Evolutionary conservation across 2,329 filamentous ascomycete species (phyloP).

Genomic region (Penicillium sclerotigenum): DNA sequence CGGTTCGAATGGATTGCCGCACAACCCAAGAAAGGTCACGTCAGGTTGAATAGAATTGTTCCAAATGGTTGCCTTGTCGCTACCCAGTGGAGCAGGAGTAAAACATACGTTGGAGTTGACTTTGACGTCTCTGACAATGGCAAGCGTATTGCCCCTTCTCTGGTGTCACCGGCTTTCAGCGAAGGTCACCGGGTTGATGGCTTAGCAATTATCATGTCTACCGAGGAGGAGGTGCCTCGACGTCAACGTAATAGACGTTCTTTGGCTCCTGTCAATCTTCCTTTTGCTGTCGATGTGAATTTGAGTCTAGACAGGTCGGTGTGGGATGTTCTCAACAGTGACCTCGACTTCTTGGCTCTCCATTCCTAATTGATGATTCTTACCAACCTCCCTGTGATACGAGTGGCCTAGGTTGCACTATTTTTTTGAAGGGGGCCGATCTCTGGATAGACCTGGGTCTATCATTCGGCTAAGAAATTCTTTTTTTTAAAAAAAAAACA

Average conservation of each 20-base stretch:
- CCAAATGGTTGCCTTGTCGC: background rate
- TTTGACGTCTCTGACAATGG: background rate
- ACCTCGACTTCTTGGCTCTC: background rate
- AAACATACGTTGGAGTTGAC: background rate
- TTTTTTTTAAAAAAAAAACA: background rate
- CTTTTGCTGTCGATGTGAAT: background rate
- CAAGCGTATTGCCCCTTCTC: background rate
- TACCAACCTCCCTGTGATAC: too few relatives aligned
- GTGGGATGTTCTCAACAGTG: background rate
- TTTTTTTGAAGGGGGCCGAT: background rate
- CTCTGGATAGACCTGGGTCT: background rate
- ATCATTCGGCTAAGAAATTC: fast-evolving
- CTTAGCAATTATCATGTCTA: background rate
- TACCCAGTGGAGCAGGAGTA: background rate
- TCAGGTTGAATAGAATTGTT: background rate
- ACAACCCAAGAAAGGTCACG: background rate
- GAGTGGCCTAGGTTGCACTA: too few relatives aligned
- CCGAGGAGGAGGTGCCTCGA: background rate
- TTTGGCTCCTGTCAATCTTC: background rate
- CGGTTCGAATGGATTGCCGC: constrained; percentile 3
- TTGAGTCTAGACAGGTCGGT: background rate
- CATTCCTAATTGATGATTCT: background rate
- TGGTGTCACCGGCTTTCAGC: background rate
- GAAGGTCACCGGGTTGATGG: background rate
- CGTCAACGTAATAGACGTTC: background rate